Evolutionary conservation across 2,329 filamentous ascomycete genomes (phyloP), one percentile per base, ranked within the genome.

Genomic region (Ophiocordyceps camponoti-rufipedis): DNA sequence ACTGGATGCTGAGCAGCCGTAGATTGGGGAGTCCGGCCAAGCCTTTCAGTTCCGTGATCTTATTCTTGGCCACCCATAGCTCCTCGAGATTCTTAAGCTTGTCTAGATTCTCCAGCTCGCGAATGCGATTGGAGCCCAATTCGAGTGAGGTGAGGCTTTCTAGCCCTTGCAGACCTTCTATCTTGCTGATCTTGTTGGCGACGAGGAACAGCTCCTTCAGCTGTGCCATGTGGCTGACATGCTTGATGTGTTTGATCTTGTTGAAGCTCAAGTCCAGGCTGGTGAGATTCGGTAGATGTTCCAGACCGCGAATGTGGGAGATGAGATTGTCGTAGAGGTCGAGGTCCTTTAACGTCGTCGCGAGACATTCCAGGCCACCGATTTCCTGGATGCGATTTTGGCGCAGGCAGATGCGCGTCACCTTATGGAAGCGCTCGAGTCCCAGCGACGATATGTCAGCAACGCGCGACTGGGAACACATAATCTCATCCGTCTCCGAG

Each of bases 191-290:
- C 62, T 91, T 91, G 65, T 98, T 96, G 58, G 94, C 85, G 44
- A 96, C 86, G 54, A 98, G 84, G 61, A 83, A 98, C 3, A 98
- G 61, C 53, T 96, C 86, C 50, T 73, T 82, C 47, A 96, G 72
- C 45, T 86, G 73, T 19, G 68, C 80, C 48, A 98, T 67, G 55
- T 89, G 82, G 48, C 74, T 73, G 52, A 96, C 68, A 55, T 89
- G 79, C 64, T 94, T 94, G 68, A 98, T 94, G 64, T 95, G 88
- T 62, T 94, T 95, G 68, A 98, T 89, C 69, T 96, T 96, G 70
- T 98, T 98, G 75, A 95, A 98, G 62, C 85, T 93, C 44, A 98
- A 71, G 60, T 98, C 91, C 46, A 98, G 75, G 47, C 69, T 82
- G 6, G 75, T 85, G 45, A 98, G 74, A 49, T 83, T 72, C 12